Evolutionary conservation across 441 rosid genomes (phyloP).

Genomic region (Pelargonium cotyledonis): DNA sequence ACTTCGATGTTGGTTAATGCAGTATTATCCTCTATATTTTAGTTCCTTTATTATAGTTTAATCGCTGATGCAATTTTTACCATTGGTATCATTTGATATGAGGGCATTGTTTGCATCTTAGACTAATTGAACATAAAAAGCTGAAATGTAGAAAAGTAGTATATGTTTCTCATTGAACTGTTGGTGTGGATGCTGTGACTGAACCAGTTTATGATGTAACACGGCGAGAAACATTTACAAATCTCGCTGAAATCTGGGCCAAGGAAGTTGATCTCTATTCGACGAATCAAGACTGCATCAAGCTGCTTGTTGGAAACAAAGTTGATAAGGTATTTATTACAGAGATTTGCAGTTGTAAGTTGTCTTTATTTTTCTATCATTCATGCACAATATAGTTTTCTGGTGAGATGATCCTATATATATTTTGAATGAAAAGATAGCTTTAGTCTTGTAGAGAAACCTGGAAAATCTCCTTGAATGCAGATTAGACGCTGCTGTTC

Average conservation of each 20-base stretch:
- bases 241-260: conserved; percentile 68
- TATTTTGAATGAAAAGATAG: not conserved
- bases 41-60: too few relatives aligned
- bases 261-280: conserved; percentile 67
- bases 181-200: not conserved
- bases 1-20: too few relatives aligned
- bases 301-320: conserved; percentile 79
- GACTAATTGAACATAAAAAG: too few relatives aligned
- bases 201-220: conserved; percentile 61
- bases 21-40: too few relatives aligned
- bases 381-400: not conserved
- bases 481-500: not conserved
- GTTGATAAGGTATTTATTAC: conserved; percentile 46
- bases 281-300: conserved; percentile 66
- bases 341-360: not conserved
- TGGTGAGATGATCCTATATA: not conserved
- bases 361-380: not conserved
- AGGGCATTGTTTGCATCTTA: not conserved
- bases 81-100: not conserved
- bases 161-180: not conserved
- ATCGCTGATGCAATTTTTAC: not conserved
- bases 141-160: too few relatives aligned
- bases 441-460: not conserved
- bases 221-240: conserved; percentile 65
- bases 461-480: not conserved